Percentiles rank a stretch among this genome's conserved stretches.
These are phyloP conservation scores for Colletotrichum abscissum DNA, from an alignment of 2,329 filamentous ascomycete genomes.

Conservation along the genomic window DNA sequence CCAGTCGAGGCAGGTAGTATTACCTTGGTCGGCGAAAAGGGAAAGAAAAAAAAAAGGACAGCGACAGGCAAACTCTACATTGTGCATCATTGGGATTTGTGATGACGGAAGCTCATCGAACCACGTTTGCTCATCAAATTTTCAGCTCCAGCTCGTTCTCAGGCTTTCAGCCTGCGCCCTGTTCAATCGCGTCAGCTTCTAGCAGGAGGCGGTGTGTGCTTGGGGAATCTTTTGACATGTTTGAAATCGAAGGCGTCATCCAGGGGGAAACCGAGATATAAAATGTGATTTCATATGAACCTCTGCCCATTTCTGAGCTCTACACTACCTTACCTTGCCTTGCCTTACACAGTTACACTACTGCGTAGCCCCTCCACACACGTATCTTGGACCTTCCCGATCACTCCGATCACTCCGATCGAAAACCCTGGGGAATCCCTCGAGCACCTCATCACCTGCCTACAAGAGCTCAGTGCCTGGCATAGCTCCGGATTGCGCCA, in stretches of 20 bases:
- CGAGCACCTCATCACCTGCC: constrained; percentile 18
- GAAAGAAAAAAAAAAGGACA: neutral
- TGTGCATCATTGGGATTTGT: constrained; percentile 31
- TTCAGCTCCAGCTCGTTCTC: constrained; percentile 11
- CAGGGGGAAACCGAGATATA: constrained; percentile 15
- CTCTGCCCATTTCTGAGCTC: too few relatives aligned
- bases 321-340: too few relatives aligned
- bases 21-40: neutral
- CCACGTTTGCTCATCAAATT: constrained; percentile 20
- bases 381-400: constrained; percentile 10
- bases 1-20: neutral
- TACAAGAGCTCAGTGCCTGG: constrained; percentile 33
- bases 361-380: neutral
- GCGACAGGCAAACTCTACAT: constrained; percentile 12
- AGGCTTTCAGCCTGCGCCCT: neutral
- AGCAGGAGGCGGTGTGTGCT: constrained; percentile 6
- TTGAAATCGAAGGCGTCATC: constrained; percentile 31
- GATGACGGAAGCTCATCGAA: constrained; percentile 36
- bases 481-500: constrained; percentile 33
- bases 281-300: constrained; percentile 9
- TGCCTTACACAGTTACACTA: too few relatives aligned
- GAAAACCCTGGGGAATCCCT: neutral
- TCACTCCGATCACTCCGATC: constrained; percentile 18
- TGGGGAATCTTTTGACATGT: neutral
- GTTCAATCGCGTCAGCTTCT: neutral